Base-by-base conservation (phyloP, 371 early-diverging fungal species). In the Massospora cicadina region DNA sequence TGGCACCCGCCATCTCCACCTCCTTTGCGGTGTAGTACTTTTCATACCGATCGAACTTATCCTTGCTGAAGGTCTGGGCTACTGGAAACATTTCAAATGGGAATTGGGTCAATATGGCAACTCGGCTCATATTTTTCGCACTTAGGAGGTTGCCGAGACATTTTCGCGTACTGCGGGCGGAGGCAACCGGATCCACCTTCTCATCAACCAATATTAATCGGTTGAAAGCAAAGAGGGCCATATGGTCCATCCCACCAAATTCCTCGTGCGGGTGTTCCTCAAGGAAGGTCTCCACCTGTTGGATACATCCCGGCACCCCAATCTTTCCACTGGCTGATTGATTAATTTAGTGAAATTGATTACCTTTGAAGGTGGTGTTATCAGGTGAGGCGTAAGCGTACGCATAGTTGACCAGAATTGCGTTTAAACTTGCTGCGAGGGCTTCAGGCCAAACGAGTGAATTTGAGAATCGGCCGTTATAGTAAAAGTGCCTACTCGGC, bases 391-490 rank as follows among this genome's bases (percentile, higher is more conserved):
- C 43, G 17, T 10, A 43, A 10, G 43, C 43, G 17, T 43, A 43
- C 17, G 43, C 43, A 43, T 43, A 43, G 43, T 43, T 43, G 43
- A 43, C 43, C 5, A 43, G 5, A 17, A 10, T 17, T 21, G 21
- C 53, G 43, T 31, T 33, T 2, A 62, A n/a, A 23, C 43, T 10
- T 13, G n/a, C 21, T 2, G 33, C 43, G 17, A 62, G 43, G 5
- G 43, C 17, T 23, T 62, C 62, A 12, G 43, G 24, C 62, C 62
- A 62, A 43, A 43, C 43, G 17, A 43, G 26, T 26, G 25, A 26
- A n/a, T 62, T 62, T 23, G 23, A 33, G 23, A 33, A 62, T n/a
- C 62, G 31, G 23, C 62, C 62, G 26, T 62, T 31, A 54, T 62
- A 62, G 26, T 62, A 62, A 25, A 2, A 30, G 31, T 62, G 32